These are phyloP conservation scores for Hemisphaericaspora nanyangensis DNA, from an alignment of 805 yeast genomes.

Conservation along the genomic window DNA sequence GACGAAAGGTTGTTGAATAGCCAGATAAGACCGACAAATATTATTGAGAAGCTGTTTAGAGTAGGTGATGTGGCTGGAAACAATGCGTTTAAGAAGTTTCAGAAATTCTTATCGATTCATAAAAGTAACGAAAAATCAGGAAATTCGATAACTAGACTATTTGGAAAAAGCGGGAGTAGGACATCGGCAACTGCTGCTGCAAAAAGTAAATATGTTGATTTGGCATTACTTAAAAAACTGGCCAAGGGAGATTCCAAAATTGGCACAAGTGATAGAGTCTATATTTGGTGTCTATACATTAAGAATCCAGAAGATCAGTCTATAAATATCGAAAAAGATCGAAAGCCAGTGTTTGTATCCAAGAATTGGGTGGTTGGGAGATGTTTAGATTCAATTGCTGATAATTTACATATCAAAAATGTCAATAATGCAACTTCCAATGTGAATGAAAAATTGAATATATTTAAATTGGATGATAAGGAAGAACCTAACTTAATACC, in stretches of 20 bases:
- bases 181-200: slow-evolving; percentile 5
- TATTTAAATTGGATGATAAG: slow-evolving; percentile 35
- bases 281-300: slow-evolving; percentile 45
- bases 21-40: slow-evolving; percentile 20
- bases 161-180: not conserved
- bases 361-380: slow-evolving; percentile 60
- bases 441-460: slow-evolving; percentile 38
- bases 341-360: slow-evolving; percentile 43
- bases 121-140: slow-evolving; percentile 10
- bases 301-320: slow-evolving; percentile 12
- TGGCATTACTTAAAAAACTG: slow-evolving; percentile 37
- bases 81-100: slow-evolving; percentile 24
- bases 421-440: slow-evolving; percentile 45
- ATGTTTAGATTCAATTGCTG: slow-evolving; percentile 51
- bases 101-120: slow-evolving; percentile 25
- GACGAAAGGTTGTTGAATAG: slow-evolving; percentile 18
- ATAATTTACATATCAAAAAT: slow-evolving; percentile 44
- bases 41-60: slow-evolving; percentile 20
- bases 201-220: slow-evolving; percentile 15
- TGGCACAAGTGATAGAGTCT: slow-evolving; percentile 41
- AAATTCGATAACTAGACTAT: slow-evolving; percentile 1
- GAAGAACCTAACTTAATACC: slow-evolving; percentile 27
- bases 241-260: slow-evolving; percentile 54
- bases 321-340: slow-evolving; percentile 24
- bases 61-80: slow-evolving; percentile 26